These are phyloP conservation scores for Clonostachys sp. DNA, from an alignment of 2,329 filamentous ascomycete genomes.

Conservation along the genomic window DNA sequence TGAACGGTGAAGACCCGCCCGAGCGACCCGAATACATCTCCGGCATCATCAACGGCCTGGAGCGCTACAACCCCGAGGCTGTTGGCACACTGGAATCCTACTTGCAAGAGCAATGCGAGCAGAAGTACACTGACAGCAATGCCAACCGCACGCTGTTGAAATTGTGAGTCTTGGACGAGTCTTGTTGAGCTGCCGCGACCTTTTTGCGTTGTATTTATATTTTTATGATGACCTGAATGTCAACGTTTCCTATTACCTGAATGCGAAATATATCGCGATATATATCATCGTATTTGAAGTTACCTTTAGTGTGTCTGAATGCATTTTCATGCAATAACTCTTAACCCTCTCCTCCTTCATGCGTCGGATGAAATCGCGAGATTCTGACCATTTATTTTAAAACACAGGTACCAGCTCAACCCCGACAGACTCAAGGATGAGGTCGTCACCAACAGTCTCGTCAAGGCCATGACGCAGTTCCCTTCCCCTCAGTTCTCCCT, in stretches of 20 bases:
- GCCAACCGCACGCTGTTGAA: conserved; percentile 95
- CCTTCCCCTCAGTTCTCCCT: conserved; percentile 93
- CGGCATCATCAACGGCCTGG: conserved; percentile 91
- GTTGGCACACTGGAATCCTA: conserved; percentile 92
- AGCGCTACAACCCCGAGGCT: conserved; percentile 98
- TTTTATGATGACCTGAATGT: conserved; percentile 65
- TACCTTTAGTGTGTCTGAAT: conserved; percentile 27
- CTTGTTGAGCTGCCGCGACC: neutral
- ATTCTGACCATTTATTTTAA: neutral
- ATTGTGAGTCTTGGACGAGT: conserved; percentile 64
- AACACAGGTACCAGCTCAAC: conserved; percentile 93
- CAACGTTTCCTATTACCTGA: conserved; percentile 99
- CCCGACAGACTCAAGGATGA: conserved; percentile 96
- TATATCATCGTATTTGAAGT: conserved; percentile 56
- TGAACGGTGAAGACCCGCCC: conserved; percentile 79
- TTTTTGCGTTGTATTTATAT: conserved; percentile 3
- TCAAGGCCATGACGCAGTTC: conserved; percentile 97
- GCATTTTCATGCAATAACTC: neutral
- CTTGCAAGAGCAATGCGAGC: conserved; percentile 90
- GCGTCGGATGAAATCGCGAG: neutral
- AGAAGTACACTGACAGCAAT: conserved; percentile 91
- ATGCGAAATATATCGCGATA: conserved; percentile 42
- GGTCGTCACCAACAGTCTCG: conserved; percentile 97
- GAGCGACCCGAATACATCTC: conserved; percentile 91
- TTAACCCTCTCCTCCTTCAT: neutral